A percentile compares a stretch with the other conserved stretches of the same genome.
These are phyloP conservation scores for Primulina tabacum DNA, from an alignment of 257 asterid genomes.

Conservation along the genomic window DNA sequence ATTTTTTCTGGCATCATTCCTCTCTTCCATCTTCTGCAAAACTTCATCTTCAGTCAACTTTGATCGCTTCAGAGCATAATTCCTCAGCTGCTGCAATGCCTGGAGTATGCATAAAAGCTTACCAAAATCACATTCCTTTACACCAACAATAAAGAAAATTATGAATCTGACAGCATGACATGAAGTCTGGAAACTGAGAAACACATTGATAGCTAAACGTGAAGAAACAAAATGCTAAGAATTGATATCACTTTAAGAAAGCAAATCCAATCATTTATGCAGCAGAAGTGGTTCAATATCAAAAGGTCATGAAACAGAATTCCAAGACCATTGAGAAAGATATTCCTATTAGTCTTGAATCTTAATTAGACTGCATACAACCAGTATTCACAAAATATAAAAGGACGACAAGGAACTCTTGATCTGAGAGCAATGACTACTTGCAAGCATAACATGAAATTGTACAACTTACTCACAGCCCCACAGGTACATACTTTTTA, in stretches of 20 bases:
- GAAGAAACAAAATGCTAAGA: neutral
- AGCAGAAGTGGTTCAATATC: neutral
- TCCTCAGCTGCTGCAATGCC: slow-evolving; percentile 67
- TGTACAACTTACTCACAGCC: slow-evolving; percentile 1
- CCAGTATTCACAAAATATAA: neutral
- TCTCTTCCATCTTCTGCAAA: slow-evolving; percentile 40
- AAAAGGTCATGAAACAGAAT: neutral
- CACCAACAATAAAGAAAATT: neutral
- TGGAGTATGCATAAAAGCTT: slow-evolving; percentile 24
- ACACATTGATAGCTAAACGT: neutral
- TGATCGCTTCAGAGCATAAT: slow-evolving; percentile 75
- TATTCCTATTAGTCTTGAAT: neutral
- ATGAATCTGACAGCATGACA: neutral
- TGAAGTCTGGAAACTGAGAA: neutral
- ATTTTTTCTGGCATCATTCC: slow-evolving; percentile 60
- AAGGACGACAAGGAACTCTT: neutral
- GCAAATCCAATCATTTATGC: neutral
- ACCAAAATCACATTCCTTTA: slow-evolving; percentile 1
- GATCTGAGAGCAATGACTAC: slow-evolving; percentile 3
- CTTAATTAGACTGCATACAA: slow-evolving; percentile 8
- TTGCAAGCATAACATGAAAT: neutral
- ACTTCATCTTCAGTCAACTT: slow-evolving; percentile 67
- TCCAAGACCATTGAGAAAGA: neutral
- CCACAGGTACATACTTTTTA: slow-evolving; percentile 4
- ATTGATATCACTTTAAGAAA: neutral